Conservation (phyloP, 1,284 basidiomycete species). For the Ceratobasidium sp. region DNA sequence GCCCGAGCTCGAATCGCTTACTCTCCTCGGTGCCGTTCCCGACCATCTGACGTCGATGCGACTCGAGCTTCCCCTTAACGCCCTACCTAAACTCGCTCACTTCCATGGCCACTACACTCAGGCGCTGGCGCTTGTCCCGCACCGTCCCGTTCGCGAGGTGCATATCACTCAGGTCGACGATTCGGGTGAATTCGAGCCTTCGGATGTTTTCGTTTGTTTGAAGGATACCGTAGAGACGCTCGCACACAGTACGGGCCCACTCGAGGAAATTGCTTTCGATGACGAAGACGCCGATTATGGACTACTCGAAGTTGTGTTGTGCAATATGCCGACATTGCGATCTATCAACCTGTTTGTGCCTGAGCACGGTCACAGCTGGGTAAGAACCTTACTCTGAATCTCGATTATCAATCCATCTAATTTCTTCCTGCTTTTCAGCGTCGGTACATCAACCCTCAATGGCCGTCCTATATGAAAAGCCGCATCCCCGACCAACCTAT, state of each 20-base stretch:
- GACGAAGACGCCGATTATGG: conserved; percentile 38
- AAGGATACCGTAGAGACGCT: conserved; percentile 34
- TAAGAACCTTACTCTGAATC: not conserved
- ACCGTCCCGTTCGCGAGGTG: conserved; percentile 18
- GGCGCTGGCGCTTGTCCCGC: conserved; percentile 27
- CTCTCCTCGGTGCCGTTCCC: conserved; percentile 33
- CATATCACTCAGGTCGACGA: conserved; percentile 39
- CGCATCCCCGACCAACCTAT: not conserved
- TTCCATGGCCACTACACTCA: conserved; percentile 41
- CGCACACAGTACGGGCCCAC: conserved; percentile 1
- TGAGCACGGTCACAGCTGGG: conserved; percentile 36
- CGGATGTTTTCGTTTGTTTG: conserved; percentile 31
- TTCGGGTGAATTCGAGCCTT: conserved; percentile 34
- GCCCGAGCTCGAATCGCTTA: conserved; percentile 17
- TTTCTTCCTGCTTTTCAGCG: not conserved
- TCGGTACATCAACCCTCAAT: conserved; percentile 30
- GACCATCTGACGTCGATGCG: conserved; percentile 36
- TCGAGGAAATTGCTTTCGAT: conserved; percentile 30
- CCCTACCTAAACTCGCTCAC: conserved; percentile 10
- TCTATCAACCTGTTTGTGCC: conserved; percentile 11
- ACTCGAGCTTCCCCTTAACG: conserved; percentile 19
- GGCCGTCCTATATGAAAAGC: conserved; percentile 5
- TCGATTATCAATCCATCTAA: not conserved
- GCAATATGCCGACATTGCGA: conserved; percentile 18
- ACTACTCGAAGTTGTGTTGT: conserved; percentile 16